phyloP scores from a whole-genome alignment of 2,329 filamentous ascomycete species.

The Polychaeton citri region DNA sequence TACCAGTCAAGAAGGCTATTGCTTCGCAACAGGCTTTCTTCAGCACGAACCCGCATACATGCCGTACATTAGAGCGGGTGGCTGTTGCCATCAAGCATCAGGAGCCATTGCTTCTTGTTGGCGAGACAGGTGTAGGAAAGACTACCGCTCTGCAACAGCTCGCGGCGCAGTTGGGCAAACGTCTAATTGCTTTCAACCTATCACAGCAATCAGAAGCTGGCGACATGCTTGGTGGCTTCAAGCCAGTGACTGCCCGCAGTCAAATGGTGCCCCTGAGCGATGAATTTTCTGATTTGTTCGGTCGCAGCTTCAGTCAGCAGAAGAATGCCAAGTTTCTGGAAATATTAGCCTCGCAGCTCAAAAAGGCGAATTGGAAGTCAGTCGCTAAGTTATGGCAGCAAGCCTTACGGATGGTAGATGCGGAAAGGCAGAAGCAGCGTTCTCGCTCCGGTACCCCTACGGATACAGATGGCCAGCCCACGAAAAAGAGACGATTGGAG shows the following conservation, averaged over 20 bases:
- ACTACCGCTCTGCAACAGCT: slow-evolving; percentile 92
- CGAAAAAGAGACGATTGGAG: slow-evolving; percentile 58
- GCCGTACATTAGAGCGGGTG: slow-evolving; percentile 76
- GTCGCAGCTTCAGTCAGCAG: slow-evolving; percentile 70
- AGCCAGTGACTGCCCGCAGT: slow-evolving; percentile 81
- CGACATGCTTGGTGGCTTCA: slow-evolving; percentile 92
- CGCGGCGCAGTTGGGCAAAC: slow-evolving; percentile 69
- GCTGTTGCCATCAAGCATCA: slow-evolving; percentile 65
- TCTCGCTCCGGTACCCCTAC: slow-evolving; percentile 18
- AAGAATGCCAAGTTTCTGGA: slow-evolving; percentile 82
- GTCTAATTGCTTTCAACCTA: slow-evolving; percentile 83
- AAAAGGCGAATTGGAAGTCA: slow-evolving; percentile 75
- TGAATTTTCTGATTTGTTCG: slow-evolving; percentile 82
- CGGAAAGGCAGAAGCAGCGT: slow-evolving; percentile 18
- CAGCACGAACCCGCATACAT: slow-evolving; percentile 76
- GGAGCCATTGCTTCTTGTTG: slow-evolving; percentile 91
- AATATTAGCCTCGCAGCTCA: slow-evolving; percentile 64
- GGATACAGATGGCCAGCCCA: slow-evolving; percentile 38
- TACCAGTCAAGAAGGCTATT: background rate
- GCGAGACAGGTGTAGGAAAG: slow-evolving; percentile 96
- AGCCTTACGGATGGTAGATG: slow-evolving; percentile 74
- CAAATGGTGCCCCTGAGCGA: slow-evolving; percentile 83
- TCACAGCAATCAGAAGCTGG: slow-evolving; percentile 96
- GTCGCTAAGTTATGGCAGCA: slow-evolving; percentile 79
- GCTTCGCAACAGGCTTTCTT: slow-evolving; percentile 46